A percentile compares a stretch with the other conserved stretches of the same genome.
Conservation (phyloP, 2,329 filamentous ascomycete genomes). For the Diaporthe longicolla region DNA sequence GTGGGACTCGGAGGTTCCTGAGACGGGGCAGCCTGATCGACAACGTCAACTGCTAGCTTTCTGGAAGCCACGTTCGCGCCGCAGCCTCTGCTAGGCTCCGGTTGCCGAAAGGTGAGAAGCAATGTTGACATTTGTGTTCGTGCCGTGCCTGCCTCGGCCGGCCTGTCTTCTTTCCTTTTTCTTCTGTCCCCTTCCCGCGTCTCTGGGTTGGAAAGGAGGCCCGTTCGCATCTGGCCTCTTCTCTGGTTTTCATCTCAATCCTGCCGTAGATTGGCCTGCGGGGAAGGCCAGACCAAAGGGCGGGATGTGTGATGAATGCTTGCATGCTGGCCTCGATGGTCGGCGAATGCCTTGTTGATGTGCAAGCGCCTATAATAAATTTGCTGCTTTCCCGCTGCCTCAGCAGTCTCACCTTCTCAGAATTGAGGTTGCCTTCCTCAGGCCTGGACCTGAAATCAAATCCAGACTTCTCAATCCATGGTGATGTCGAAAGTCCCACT, state of each 20-base stretch:
- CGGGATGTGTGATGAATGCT: conserved; percentile 19
- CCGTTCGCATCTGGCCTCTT: conserved; percentile 27
- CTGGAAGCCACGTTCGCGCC: conserved; percentile 36
- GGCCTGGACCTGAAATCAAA: conserved; percentile 9
- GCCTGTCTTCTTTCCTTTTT: conserved; percentile 11
- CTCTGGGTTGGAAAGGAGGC: conserved; percentile 20
- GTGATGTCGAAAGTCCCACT: conserved; percentile 2
- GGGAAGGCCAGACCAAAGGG: conserved; percentile 18
- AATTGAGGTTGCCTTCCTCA: background rate
- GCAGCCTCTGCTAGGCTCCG: conserved; percentile 26
- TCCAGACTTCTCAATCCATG: conserved; percentile 8
- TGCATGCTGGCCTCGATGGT: conserved; percentile 20
- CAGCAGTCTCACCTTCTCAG: conserved; percentile 5
- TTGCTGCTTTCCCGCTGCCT: conserved; percentile 22
- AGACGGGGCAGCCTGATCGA: conserved; percentile 11
- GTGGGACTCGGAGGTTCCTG: conserved; percentile 4
- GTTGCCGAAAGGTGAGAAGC: conserved; percentile 17
- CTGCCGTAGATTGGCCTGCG: conserved; percentile 12
- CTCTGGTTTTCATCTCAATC: background rate
- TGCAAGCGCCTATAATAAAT: conserved; percentile 36
- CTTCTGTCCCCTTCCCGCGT: conserved; percentile 2
- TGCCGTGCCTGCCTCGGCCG: conserved; percentile 36
- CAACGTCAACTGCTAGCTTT: conserved; percentile 27
- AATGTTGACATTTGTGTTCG: conserved; percentile 31
- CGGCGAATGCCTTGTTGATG: conserved; percentile 11